Percentiles rank a stretch among this genome's conserved stretches.
Conservation (phyloP, 2,329 filamentous ascomycete genomes). For the Fusarium tjaetaba region DNA sequence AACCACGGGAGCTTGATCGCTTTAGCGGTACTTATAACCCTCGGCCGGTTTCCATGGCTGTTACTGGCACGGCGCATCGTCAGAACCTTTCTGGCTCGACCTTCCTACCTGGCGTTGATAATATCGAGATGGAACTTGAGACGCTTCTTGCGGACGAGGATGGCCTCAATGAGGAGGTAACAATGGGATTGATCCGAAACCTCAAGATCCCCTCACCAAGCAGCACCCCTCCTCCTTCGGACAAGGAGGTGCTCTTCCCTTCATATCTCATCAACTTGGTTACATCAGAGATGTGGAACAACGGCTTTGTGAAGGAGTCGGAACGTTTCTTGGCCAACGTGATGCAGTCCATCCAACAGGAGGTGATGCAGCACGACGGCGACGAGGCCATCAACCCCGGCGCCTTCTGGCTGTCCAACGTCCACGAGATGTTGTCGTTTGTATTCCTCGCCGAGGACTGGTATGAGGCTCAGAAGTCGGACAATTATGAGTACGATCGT, state of each 20-base stretch:
- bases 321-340: conserved; percentile 98
- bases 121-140: conserved; percentile 94
- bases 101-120: conserved; percentile 84
- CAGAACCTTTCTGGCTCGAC: conserved; percentile 79
- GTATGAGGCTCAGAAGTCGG: conserved; percentile 99
- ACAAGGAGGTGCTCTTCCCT: conserved; percentile 98
- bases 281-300: conserved; percentile 99
- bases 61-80: conserved; percentile 72
- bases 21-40: conserved; percentile 95
- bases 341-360: conserved; percentile 99
- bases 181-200: conserved; percentile 94
- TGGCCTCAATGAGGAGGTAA: conserved; percentile 95
- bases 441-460: conserved; percentile 99
- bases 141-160: conserved; percentile 94
- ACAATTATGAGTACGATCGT: conserved; percentile 99
- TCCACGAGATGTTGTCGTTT: conserved; percentile 99
- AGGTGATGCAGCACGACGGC: conserved; percentile 98
- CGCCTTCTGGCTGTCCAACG: conserved; percentile 98
- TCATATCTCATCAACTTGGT: conserved; percentile 99
- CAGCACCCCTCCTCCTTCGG: conserved; percentile 87
- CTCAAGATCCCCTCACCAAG: conserved; percentile 94
- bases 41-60: conserved; percentile 94
- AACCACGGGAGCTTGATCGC: conserved; percentile 85
- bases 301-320: conserved; percentile 98
- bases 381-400: conserved; percentile 97